phyloP scores from a whole-genome alignment of 2,329 filamentous ascomycete genomes.

The Meredithiella fracta region DNA sequence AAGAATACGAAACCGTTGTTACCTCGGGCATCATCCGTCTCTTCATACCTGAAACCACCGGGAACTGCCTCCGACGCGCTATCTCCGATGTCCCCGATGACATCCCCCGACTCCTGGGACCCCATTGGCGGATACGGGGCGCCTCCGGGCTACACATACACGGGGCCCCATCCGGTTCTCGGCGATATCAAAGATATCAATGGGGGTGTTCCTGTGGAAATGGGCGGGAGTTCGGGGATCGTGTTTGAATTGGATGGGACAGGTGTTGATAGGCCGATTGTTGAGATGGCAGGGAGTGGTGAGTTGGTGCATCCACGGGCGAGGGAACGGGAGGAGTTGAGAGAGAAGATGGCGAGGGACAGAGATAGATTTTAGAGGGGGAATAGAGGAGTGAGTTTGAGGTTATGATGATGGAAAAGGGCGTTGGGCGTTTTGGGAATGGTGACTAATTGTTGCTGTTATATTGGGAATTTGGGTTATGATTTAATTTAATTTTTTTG shows the following conservation, averaged over 20 bases:
- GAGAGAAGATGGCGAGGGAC: background rate
- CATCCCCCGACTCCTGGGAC: conserved; percentile 1
- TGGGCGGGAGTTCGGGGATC: background rate
- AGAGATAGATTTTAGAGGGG: background rate
- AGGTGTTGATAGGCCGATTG: conserved; percentile 5
- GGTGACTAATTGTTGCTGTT: background rate
- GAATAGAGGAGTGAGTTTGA: background rate
- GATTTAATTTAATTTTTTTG: background rate
- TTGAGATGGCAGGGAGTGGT: conserved; percentile 8
- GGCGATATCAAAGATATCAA: background rate
- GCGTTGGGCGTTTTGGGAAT: background rate
- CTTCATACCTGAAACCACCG: background rate
- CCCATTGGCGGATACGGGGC: conserved; percentile 3
- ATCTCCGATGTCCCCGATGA: conserved; percentile 5
- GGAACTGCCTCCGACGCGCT: conserved; percentile 2
- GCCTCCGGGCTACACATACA: background rate
- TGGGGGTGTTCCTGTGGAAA: background rate
- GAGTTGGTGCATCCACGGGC: conserved; percentile 12
- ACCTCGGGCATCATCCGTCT: conserved; percentile 3
- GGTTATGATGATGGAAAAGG: background rate
- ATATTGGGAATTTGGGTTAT: background rate
- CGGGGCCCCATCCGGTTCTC: background rate
- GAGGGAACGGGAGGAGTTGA: conserved; percentile 18
- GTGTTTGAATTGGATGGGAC: conserved; percentile 13
- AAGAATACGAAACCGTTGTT: conserved; percentile 9